Evolutionary conservation across 192 early-diverging fungal genomes (phyloP).

Genomic region (Backusella parvicylindrica): DNA sequence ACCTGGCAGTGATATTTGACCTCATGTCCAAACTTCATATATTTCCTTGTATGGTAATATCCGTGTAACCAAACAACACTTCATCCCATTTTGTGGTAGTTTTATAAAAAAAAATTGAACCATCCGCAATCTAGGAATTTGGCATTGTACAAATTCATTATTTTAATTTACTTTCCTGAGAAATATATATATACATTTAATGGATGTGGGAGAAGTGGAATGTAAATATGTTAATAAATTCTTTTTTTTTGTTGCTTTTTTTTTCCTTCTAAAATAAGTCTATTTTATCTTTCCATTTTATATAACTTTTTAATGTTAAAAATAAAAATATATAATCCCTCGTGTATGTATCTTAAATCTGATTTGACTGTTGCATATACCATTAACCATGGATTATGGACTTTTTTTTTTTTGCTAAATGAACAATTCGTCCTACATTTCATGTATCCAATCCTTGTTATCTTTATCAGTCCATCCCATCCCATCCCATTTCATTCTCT

Average conservation of each 20-base stretch:
- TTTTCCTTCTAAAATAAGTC: background rate
- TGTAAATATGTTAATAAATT: background rate
- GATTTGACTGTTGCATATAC: background rate
- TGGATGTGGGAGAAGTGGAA: background rate
- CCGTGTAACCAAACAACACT: background rate
- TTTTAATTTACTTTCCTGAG: background rate
- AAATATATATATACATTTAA: background rate
- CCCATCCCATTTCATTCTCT: background rate
- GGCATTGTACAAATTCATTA: background rate
- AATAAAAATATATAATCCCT: background rate
- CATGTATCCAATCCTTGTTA: background rate
- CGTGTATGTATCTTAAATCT: background rate
- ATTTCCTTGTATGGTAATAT: background rate
- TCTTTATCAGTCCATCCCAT: background rate
- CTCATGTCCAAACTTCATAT: background rate
- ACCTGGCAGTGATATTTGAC: background rate
- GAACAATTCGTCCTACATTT: background rate
- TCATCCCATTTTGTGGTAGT: background rate
- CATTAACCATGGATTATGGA: background rate
- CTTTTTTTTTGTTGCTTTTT: background rate
- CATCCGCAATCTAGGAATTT: background rate
- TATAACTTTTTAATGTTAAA: background rate
- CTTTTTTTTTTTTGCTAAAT: background rate
- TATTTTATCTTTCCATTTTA: background rate
- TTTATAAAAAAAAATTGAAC: background rate